Percentiles rank a stretch among this genome's conserved stretches.
Conservation (phyloP, 208 protist species). For the Strigomonas galati region DNA sequence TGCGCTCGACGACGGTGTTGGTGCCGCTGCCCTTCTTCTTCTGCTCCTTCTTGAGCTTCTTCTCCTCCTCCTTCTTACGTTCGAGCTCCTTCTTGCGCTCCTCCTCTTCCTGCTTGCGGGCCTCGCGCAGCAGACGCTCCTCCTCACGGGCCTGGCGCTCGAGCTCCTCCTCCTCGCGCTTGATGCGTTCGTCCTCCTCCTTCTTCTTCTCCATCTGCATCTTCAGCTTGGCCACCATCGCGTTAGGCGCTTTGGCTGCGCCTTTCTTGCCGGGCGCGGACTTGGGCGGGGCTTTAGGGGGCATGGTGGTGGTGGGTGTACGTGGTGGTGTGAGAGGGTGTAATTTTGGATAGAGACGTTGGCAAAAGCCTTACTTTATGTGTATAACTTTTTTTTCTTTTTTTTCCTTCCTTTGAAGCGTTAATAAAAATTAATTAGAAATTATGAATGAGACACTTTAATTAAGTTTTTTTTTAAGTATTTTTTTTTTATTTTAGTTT, state of each 20-base stretch:
- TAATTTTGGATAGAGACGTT: slow-evolving; percentile 3
- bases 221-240: slow-evolving; percentile 89
- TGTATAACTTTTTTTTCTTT: slow-evolving; percentile 10
- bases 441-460: too few species aligned
- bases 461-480: too few species aligned
- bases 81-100: slow-evolving; percentile 64
- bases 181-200: slow-evolving; percentile 76
- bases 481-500: slow-evolving; percentile 7
- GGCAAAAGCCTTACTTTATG: not conserved
- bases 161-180: slow-evolving; percentile 72
- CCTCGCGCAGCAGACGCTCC: slow-evolving; percentile 77
- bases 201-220: slow-evolving; percentile 88
- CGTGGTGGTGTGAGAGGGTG: not conserved
- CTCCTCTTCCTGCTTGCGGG: slow-evolving; percentile 84
- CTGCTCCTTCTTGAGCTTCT: slow-evolving; percentile 46
- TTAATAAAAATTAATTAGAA: slow-evolving; percentile 1
- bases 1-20: slow-evolving; percentile 72
- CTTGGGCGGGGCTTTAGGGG: slow-evolving; percentile 69
- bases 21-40: slow-evolving; percentile 39
- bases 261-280: slow-evolving; percentile 75
- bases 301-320: slow-evolving; percentile 39
- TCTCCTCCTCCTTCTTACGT: slow-evolving; percentile 82
- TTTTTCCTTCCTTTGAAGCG: slow-evolving; percentile 8
- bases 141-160: slow-evolving; percentile 79
- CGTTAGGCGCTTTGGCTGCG: slow-evolving; percentile 33